These are phyloP conservation scores for Melocanna baccifera DNA, from an alignment of 176 grass and related monocot species.

Conservation along the genomic window DNA sequence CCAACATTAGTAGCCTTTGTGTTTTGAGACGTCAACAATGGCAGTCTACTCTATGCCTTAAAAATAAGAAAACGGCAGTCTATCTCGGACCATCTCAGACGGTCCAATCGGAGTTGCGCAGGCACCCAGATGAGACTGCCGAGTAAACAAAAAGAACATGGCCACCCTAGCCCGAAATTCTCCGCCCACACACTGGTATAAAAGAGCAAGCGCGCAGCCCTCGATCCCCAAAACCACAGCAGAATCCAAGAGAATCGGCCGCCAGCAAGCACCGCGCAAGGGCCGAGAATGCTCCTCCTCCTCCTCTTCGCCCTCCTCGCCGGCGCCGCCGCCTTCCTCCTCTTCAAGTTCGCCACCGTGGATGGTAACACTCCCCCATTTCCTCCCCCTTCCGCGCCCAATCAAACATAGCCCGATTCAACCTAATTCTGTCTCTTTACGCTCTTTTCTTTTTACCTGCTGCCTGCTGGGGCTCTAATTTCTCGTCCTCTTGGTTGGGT, in stretches of 20 bases:
- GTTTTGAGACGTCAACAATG: too few species aligned
- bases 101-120: too few species aligned
- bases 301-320: conserved; percentile 39
- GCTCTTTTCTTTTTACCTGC: neutral
- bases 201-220: neutral
- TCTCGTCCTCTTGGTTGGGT: neutral
- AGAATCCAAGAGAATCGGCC: neutral
- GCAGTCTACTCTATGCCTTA: too few species aligned
- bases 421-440: neutral
- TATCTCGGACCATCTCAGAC: too few species aligned
- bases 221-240: neutral
- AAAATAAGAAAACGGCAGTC: too few species aligned
- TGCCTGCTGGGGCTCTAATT: neutral
- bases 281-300: conserved; percentile 40
- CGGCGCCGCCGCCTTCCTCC: conserved; percentile 30
- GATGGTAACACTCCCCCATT: conserved; percentile 51
- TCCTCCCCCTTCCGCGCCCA: neutral
- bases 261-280: neutral
- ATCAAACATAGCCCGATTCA: neutral
- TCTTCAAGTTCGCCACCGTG: conserved; percentile 70
- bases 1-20: too few species aligned
- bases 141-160: too few species aligned
- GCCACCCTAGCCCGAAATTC: too few species aligned
- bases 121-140: too few species aligned
- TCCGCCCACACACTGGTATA: neutral